Evolutionary conservation across 805 yeast species (phyloP).

Genomic region (Wickerhamomyces chaumierensis): DNA sequence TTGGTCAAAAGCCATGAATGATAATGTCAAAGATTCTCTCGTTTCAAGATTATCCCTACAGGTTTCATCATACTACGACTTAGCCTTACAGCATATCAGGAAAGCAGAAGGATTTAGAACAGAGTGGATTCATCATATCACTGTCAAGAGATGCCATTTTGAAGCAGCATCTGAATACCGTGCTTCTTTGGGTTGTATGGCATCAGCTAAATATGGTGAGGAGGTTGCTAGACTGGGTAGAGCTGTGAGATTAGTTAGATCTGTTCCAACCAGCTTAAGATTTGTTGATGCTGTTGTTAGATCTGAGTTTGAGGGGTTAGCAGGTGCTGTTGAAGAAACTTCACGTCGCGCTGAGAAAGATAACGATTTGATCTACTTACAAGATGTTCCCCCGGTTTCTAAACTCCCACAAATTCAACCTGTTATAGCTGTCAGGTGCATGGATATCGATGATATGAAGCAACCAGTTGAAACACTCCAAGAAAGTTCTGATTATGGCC

Average conservation of each 20-base stretch:
- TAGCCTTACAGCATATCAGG: slow-evolving; percentile 31
- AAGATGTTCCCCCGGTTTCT: slow-evolving; percentile 58
- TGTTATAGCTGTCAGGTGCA: not conserved
- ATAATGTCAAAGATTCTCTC: slow-evolving; percentile 42
- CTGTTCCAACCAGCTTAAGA: slow-evolving; percentile 28
- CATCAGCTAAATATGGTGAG: slow-evolving; percentile 49
- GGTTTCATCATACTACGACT: slow-evolving; percentile 43
- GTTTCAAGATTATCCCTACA: slow-evolving; percentile 57
- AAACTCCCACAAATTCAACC: slow-evolving; percentile 14
- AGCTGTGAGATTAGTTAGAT: slow-evolving; percentile 27
- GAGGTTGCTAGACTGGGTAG: slow-evolving; percentile 48
- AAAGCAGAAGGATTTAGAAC: slow-evolving; percentile 39
- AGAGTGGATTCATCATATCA: slow-evolving; percentile 56
- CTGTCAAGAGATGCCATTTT: slow-evolving; percentile 54
- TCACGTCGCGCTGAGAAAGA: slow-evolving; percentile 57
- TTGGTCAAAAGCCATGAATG: slow-evolving; percentile 60
- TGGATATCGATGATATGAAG: slow-evolving; percentile 25
- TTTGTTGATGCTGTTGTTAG: slow-evolving; percentile 32
- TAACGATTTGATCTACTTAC: slow-evolving; percentile 69
- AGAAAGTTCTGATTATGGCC: slow-evolving; percentile 12
- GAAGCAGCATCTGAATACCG: slow-evolving; percentile 62
- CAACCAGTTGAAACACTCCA: slow-evolving; percentile 18
- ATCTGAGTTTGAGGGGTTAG: slow-evolving; percentile 43
- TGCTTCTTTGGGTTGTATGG: slow-evolving; percentile 37
- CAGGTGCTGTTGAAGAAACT: slow-evolving; percentile 30